Percentiles rank a stretch among this genome's conserved stretches.
Evolutionary conservation across 495 filamentous ascomycete species (phyloP).

Genomic region (Alectoria sarmentosa): DNA sequence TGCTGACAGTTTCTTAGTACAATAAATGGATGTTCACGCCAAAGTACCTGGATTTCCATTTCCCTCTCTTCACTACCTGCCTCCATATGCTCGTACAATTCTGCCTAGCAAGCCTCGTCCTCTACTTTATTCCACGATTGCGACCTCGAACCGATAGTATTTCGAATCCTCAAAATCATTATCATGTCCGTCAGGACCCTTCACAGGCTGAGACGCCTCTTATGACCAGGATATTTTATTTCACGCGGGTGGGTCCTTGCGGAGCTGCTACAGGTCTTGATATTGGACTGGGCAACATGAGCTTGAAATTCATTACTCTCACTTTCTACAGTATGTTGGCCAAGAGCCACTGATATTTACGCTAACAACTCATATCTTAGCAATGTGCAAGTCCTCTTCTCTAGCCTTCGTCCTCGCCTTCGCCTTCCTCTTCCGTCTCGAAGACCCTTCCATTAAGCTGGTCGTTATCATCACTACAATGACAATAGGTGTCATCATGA

Average conservation of each 20-base stretch:
- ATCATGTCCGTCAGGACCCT: conserved; percentile 41
- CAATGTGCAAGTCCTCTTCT: conserved; percentile 98
- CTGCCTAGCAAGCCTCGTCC: conserved; percentile 65
- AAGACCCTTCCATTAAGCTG: conserved; percentile 76
- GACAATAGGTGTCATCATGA: conserved; percentile 95
- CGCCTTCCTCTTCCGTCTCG: conserved; percentile 90
- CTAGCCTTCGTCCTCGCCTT: conserved; percentile 93
- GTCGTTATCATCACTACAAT: conserved; percentile 84
- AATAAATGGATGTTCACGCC: conserved; percentile 99
- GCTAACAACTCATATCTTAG: conserved; percentile 32
- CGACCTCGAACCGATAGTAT: conserved; percentile 55
- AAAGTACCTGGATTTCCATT: conserved; percentile 80
- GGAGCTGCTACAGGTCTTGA: conserved; percentile 91
- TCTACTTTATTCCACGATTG: conserved; percentile 77
- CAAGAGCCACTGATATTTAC: background rate
- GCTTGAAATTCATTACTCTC: conserved; percentile 87
- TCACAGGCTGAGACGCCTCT: conserved; percentile 56
- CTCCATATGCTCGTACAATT: conserved; percentile 97
- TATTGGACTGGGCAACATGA: conserved; percentile 94
- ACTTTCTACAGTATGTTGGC: conserved; percentile 80
- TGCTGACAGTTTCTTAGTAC: conserved; percentile 51
- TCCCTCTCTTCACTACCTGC: conserved; percentile 92
- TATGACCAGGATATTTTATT: conserved; percentile 89
- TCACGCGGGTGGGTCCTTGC: conserved; percentile 89
- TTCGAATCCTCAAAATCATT: conserved; percentile 35